Percentiles rank a stretch among this genome's conserved stretches.
Conservation (phyloP, 352 stramenopile genomes). For the Phytophthora macrochlamydospora region DNA sequence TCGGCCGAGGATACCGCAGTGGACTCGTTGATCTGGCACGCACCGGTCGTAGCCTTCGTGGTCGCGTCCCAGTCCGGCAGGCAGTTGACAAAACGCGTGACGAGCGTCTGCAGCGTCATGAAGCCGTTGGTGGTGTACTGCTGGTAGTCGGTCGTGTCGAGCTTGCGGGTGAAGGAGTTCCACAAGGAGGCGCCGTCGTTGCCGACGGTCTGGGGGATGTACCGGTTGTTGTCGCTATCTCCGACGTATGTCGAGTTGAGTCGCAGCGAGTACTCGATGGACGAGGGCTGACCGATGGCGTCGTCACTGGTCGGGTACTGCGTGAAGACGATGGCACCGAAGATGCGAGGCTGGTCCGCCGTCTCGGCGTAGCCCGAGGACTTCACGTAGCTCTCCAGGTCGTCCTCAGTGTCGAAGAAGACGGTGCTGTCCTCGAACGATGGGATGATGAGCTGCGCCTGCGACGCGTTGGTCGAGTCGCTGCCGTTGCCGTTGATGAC, state of each 20-base stretch:
- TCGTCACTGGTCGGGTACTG: slow-evolving; percentile 18
- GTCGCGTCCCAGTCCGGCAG: slow-evolving; percentile 40
- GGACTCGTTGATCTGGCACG: slow-evolving; percentile 19
- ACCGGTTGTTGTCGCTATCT: slow-evolving; percentile 14
- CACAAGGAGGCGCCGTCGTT: slow-evolving; percentile 14
- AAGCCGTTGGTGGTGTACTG: slow-evolving; percentile 50
- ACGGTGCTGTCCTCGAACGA: slow-evolving; percentile 42
- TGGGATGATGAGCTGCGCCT: slow-evolving; percentile 29
- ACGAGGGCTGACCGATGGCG: slow-evolving; percentile 25
- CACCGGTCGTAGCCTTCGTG: slow-evolving; percentile 20
- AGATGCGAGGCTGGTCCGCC: slow-evolving; percentile 37
- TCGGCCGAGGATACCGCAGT: slow-evolving; percentile 8
- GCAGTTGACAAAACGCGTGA: slow-evolving; percentile 47
- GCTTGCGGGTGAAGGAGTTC: slow-evolving; percentile 24
- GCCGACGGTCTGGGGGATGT: slow-evolving; percentile 17
- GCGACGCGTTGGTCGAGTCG: slow-evolving; percentile 2
- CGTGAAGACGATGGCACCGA: slow-evolving; percentile 52
- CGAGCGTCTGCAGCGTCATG: slow-evolving; percentile 52
- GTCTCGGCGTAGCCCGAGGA: slow-evolving; percentile 37
- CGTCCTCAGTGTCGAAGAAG: slow-evolving; percentile 43
- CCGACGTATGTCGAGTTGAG: slow-evolving; percentile 37
- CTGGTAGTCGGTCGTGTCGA: slow-evolving; percentile 34
- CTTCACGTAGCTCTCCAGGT: slow-evolving; percentile 43
- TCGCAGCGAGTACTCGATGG: slow-evolving; percentile 47
- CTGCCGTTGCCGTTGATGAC: slow-evolving; percentile 10